A percentile compares a stretch with the other conserved stretches of the same genome.
These are phyloP conservation scores for Chrysosporium keratinophilum DNA, from an alignment of 2,329 filamentous ascomycete genomes.

Conservation along the genomic window DNA sequence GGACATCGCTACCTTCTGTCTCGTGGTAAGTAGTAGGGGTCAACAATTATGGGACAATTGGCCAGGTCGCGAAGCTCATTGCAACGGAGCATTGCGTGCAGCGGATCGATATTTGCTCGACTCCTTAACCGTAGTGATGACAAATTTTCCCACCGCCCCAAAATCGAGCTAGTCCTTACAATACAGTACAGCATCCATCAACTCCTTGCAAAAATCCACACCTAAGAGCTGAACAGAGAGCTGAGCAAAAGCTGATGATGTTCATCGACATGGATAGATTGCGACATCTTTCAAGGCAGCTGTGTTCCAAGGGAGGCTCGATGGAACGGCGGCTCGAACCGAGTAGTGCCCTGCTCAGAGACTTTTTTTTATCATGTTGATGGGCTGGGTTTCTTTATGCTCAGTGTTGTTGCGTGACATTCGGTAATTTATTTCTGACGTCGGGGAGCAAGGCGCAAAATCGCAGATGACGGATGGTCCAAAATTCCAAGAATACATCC, in stretches of 20 bases:
- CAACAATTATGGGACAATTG: too few species aligned
- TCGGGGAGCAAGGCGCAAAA: neutral
- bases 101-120: neutral
- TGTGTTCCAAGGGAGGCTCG: neutral
- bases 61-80: neutral
- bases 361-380: neutral
- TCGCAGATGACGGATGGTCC: neutral
- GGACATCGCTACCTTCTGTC: too few species aligned
- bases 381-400: neutral
- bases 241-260: neutral
- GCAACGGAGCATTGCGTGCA: neutral
- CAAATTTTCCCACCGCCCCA: neutral
- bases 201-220: neutral
- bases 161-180: conserved; percentile 5
- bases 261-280: neutral
- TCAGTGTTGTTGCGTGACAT: neutral
- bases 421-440: neutral
- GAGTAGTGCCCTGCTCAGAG: neutral
- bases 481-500: too few species aligned
- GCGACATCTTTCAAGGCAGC: neutral
- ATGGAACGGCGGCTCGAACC: neutral
- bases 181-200: conserved; percentile 2
- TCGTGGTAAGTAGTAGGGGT: too few species aligned
- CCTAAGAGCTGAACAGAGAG: neutral
- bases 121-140: neutral